Conservation (phyloP, 768 basidiomycete genomes). For the Boletus rubescentipes region DNA sequence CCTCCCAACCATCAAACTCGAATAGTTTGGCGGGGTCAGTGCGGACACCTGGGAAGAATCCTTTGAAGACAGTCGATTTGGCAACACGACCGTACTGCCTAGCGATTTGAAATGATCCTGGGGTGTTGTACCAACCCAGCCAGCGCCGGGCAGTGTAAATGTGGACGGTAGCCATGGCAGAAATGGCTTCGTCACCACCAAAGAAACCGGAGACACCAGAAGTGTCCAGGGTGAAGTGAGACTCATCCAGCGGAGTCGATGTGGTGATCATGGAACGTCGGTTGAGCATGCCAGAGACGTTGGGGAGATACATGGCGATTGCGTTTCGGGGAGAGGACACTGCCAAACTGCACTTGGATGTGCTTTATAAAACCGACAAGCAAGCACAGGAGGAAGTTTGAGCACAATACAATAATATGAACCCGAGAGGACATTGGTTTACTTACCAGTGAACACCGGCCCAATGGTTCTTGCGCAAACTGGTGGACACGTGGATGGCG, state of each 20-base stretch:
- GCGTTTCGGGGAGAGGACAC: background rate
- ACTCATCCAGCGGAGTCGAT: background rate
- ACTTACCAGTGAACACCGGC: no score
- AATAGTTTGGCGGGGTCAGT: conserved; percentile 10
- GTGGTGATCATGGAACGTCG: conserved; percentile 4
- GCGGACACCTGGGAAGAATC: conserved; percentile 10
- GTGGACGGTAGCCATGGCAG: conserved; percentile 31
- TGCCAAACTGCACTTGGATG: background rate
- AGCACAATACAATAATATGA: background rate
- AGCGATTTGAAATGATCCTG: conserved; percentile 29
- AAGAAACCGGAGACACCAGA: conserved; percentile 31
- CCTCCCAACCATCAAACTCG: background rate
- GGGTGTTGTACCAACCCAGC: conserved; percentile 37
- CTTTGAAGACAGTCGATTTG: conserved; percentile 14
- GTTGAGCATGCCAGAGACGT: background rate
- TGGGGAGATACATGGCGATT: conserved; percentile 3
- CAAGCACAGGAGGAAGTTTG: background rate
- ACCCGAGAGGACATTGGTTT: no score
- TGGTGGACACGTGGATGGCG: background rate
- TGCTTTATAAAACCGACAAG: background rate
- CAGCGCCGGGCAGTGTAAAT: conserved; percentile 26
- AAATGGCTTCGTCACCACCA: conserved; percentile 33
- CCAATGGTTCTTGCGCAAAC: background rate
- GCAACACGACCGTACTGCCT: conserved; percentile 26
- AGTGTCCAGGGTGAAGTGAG: conserved; percentile 19